A percentile compares a stretch with the other conserved stretches of the same genome.
These are phyloP conservation scores for Kwoniella mangroviensis DNA, from an alignment of 768 basidiomycete genomes.

Conservation along the genomic window DNA sequence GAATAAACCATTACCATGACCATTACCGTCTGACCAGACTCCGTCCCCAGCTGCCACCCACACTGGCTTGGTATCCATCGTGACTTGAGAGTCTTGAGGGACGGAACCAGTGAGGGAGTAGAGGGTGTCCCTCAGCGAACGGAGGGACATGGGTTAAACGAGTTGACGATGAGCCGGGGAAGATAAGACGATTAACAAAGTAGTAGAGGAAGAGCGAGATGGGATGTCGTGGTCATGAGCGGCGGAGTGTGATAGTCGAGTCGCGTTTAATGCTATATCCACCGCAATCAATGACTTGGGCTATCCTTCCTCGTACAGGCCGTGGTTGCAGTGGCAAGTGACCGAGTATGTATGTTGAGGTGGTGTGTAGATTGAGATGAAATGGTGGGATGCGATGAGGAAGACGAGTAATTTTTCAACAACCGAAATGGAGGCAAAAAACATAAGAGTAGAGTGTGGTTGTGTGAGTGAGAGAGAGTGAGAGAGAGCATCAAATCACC, in stretches of 20 bases:
- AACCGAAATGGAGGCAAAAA: neutral
- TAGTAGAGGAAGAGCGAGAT: constrained; percentile 1
- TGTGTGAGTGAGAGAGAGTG: too few relatives aligned
- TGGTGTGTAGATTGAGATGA: neutral
- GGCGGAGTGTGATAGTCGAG: constrained; percentile 1
- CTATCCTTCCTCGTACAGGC: neutral
- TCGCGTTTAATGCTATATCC: constrained; percentile 1
- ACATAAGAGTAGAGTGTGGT: too few relatives aligned
- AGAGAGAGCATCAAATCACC: neutral
- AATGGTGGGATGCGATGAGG: neutral
- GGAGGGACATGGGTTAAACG: constrained; percentile 25
- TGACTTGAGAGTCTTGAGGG: neutral
- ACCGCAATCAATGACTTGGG: neutral
- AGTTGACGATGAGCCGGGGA: neutral
- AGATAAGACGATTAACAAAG: neutral
- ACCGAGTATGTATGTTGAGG: neutral
- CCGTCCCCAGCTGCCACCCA: constrained; percentile 21
- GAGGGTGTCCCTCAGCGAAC: constrained; percentile 31
- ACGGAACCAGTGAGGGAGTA: constrained; percentile 19
- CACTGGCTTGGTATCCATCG: constrained; percentile 19
- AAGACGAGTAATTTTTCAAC: neutral
- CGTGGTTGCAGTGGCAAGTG: neutral
- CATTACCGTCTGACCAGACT: constrained; percentile 17
- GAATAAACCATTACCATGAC: constrained; percentile 17
- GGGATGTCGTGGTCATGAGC: constrained; percentile 12